Conservation (phyloP, 169 alveolate species). For the Eimeria praecox region DNA sequence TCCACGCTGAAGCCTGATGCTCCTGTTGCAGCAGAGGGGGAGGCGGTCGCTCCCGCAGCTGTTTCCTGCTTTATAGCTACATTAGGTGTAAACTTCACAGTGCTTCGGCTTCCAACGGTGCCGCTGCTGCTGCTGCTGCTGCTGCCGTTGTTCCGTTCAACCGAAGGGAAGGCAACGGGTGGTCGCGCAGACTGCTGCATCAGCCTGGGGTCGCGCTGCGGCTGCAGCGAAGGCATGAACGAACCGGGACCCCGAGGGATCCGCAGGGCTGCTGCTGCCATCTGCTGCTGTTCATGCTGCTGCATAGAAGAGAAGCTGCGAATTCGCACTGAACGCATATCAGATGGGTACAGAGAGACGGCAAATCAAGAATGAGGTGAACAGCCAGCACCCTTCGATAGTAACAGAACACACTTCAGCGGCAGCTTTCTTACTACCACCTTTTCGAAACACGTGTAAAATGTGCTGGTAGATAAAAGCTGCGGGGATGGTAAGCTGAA, state of each 20-base stretch:
- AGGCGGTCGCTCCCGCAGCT: conserved; percentile 19
- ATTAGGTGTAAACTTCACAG: conserved; percentile 51
- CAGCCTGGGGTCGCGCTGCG: background rate
- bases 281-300: conserved; percentile 72
- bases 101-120: background rate
- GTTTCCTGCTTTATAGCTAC: conserved; percentile 42
- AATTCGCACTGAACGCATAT: conserved; percentile 19
- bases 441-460: background rate
- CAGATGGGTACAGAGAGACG: background rate
- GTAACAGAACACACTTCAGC: background rate
- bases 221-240: conserved; percentile 15
- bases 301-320: conserved; percentile 62
- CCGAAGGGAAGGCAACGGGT: background rate
- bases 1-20: conserved; percentile 12
- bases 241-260: conserved; percentile 45
- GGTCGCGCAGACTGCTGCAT: background rate
- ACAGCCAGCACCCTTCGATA: background rate
- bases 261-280: conserved; percentile 58
- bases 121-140: conserved; percentile 10
- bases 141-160: background rate
- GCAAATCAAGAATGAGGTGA: background rate
- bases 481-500: background rate
- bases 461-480: background rate
- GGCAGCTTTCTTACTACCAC: background rate
- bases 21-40: background rate